Percentiles rank a stretch among this genome's conserved stretches.
Evolutionary conservation across 768 basidiomycete genomes (phyloP).

Genomic region (Naganishia vaughanmartiniae): DNA sequence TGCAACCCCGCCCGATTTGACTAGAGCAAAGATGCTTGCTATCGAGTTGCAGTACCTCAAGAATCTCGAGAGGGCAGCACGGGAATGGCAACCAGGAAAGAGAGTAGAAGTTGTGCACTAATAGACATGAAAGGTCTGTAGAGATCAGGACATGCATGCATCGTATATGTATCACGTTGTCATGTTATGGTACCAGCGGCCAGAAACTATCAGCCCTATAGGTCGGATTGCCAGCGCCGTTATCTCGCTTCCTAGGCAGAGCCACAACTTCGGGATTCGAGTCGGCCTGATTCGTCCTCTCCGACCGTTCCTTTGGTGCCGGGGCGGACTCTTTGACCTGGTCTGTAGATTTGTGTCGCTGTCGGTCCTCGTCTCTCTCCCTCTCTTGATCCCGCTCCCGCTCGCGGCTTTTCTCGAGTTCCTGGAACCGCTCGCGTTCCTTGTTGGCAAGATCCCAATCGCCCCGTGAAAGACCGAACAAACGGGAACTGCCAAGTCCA

Average conservation of each 20-base stretch:
- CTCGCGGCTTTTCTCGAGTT: constrained; percentile 3
- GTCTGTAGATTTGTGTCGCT: constrained; percentile 21
- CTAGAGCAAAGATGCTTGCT: constrained; percentile 60
- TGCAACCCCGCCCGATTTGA: constrained; percentile 58
- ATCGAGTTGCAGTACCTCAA: constrained; percentile 71
- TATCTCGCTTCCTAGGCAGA: neutral
- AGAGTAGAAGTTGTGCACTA: constrained; percentile 35
- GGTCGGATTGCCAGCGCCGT: neutral
- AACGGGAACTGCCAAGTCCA: no score
- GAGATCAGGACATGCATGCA: neutral
- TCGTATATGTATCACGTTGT: constrained; percentile 1
- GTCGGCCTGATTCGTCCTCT: constrained; percentile 32
- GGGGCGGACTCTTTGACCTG: constrained; percentile 1
- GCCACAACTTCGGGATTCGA: constrained; percentile 18
- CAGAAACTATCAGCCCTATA: constrained; percentile 18
- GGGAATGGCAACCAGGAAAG: constrained; percentile 47
- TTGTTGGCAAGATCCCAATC: constrained; percentile 19
- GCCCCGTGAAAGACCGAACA: neutral
- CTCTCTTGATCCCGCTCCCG: constrained; percentile 33
- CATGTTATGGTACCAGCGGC: constrained; percentile 9
- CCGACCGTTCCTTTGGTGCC: neutral
- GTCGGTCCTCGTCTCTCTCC: constrained; percentile 38
- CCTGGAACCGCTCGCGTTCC: constrained; percentile 12
- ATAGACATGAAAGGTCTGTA: neutral
- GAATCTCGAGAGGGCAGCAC: constrained; percentile 51